Conservation (phyloP, 805 yeast genomes). For the Candida lessepsii region DNA sequence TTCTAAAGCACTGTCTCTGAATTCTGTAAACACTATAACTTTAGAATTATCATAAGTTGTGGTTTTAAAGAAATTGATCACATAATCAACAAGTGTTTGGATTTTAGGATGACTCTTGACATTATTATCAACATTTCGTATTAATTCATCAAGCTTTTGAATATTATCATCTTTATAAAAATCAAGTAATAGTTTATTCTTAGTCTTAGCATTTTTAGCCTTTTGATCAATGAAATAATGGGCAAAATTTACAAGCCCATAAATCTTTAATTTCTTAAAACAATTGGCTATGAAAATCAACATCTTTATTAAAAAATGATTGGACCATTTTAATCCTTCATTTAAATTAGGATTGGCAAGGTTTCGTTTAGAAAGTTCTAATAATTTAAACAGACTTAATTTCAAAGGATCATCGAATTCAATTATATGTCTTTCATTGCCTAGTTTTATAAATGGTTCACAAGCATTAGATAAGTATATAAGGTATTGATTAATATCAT, state of each 20-base stretch:
- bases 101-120: constrained; percentile 61
- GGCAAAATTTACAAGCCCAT: constrained; percentile 79
- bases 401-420: constrained; percentile 58
- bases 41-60: constrained; percentile 52
- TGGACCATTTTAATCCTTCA: constrained; percentile 75
- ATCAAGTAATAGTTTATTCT: constrained; percentile 58
- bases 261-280: constrained; percentile 65
- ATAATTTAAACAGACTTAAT: constrained; percentile 67
- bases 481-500: constrained; percentile 41
- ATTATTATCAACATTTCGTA: constrained; percentile 17
- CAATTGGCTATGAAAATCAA: constrained; percentile 73
- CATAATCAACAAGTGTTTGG: constrained; percentile 46
- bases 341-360: constrained; percentile 52
- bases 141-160: constrained; percentile 38
- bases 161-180: constrained; percentile 53
- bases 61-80: constrained; percentile 44
- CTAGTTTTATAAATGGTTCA: constrained; percentile 61
- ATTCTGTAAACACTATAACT: constrained; percentile 85
- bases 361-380: constrained; percentile 65
- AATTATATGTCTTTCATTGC: constrained; percentile 62
- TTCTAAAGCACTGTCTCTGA: constrained; percentile 86
- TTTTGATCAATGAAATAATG: constrained; percentile 62
- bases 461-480: constrained; percentile 56
- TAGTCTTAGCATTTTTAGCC: constrained; percentile 54
- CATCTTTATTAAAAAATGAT: constrained; percentile 58